A percentile compares a stretch with the other conserved stretches of the same genome.
phyloP scores from a whole-genome alignment of 192 early-diverging fungal genomes.

The Coemansia aciculifera region DNA sequence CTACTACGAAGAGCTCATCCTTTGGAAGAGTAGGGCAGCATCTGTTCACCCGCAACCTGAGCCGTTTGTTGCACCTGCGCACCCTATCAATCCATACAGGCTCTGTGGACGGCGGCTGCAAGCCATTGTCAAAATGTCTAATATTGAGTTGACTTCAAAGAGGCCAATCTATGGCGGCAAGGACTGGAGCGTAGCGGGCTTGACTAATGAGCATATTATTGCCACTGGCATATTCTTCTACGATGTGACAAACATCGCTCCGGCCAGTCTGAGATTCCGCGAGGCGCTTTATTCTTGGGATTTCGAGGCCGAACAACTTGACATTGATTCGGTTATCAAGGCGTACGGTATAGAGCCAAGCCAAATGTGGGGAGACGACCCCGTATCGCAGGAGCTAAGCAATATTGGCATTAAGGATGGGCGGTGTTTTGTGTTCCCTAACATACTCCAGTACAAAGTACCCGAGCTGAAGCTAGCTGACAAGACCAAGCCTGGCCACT shows the following conservation, averaged over 20 bases:
- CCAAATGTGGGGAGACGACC: neutral
- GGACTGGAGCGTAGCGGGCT: no score
- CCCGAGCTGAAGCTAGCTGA: constrained; percentile 61
- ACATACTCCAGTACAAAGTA: no score
- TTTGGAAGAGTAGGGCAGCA: neutral
- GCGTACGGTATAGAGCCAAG: constrained; percentile 39
- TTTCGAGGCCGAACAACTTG: neutral
- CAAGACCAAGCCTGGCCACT: constrained; percentile 59
- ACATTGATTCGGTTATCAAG: neutral
- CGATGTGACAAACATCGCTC: constrained; percentile 53
- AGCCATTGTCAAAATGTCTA: constrained; percentile 19
- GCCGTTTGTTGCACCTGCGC: constrained; percentile 30
- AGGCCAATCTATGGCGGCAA: no score
- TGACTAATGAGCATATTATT: no score
- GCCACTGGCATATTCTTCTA: no score
- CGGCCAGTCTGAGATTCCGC: constrained; percentile 60
- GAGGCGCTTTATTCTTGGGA: neutral
- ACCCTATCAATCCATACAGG: constrained; percentile 16
- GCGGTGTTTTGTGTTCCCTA: no score
- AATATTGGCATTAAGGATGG: no score
- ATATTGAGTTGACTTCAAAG: no score
- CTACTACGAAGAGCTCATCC: neutral
- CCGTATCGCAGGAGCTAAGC: no score
- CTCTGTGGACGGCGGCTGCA: constrained; percentile 49
- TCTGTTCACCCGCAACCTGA: constrained; percentile 8